Base-by-base conservation (phyloP, 2,329 filamentous ascomycete species). In the Cercospora zeina region DNA sequence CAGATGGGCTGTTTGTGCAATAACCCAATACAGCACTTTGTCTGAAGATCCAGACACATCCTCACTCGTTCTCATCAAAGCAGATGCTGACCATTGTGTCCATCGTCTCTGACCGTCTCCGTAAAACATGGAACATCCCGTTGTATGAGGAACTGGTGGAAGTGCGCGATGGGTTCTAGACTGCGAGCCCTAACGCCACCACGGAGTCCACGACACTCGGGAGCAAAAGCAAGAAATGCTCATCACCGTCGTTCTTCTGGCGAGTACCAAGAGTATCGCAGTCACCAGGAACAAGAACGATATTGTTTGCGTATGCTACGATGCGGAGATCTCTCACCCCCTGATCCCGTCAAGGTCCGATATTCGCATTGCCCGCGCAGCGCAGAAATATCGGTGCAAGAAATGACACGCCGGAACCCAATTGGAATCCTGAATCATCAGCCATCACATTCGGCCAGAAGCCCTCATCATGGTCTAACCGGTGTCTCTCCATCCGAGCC, bases 1-100 rank as follows among this genome's bases (percentile, higher is more conserved):
- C 39, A 24, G n/a, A 51, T 24, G 30, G 30, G 47, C 13, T 51
- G 30, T 33, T 31, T n/a, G 47, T 51, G 47, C 47, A 51, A 51
- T 51, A 10, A 13, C 47, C 47, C 47, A 51, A 51, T 7, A n/a
- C 27, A 11, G 47, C 47, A 31, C 30, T 31, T 14, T 33, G 5
- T 19, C 24, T 31, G 47, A 14, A 14, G 24, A 50, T 51, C 47
- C 13, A 21, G 3, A 14, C 24, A 33, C n/a, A 9, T 51, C 47
- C 30, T 51, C 27, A 13, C 47, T 51, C 7, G 21, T 9, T 45
- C 24, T 45, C 19, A 45, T 37, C 14, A 16, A 11, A 39, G 7
- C n/a, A 19, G 16, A 10, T 10, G 37, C 37, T 19, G 19, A n/a
- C 37, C 39, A 21, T 24, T 10, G 19, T 5, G 6, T 13, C 3